Percentiles rank a stretch among this genome's conserved stretches.
Evolutionary conservation across 257 asterid species (phyloP).

Genomic region (Verbena officinalis): DNA sequence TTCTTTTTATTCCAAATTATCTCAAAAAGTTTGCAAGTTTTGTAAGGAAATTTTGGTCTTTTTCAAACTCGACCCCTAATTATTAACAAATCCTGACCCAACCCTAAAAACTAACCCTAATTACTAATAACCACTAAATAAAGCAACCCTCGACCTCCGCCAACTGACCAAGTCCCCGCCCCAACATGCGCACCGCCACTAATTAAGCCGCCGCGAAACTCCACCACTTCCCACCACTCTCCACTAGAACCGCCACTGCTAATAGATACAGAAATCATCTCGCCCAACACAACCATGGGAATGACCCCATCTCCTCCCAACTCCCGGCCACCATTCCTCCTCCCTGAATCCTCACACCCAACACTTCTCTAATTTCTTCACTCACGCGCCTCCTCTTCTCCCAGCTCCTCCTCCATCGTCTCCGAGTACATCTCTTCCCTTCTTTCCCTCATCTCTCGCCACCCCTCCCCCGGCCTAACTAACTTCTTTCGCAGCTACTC

Average conservation of each 20-base stretch:
- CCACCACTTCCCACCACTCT: constrained; percentile 34
- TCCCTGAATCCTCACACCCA: constrained; percentile 53
- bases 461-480: constrained; percentile 50
- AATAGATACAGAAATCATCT: constrained; percentile 62
- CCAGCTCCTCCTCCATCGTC: constrained; percentile 47
- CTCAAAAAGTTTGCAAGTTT: too few species aligned
- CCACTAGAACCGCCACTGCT: constrained; percentile 40
- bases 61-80: too few species aligned
- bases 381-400: constrained; percentile 53
- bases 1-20: too few species aligned
- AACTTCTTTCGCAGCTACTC: constrained; percentile 58
- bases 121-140: too few species aligned
- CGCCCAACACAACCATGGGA: constrained; percentile 46
- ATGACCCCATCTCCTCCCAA: constrained; percentile 41
- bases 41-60: too few species aligned
- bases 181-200: constrained; percentile 42
- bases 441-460: constrained; percentile 55
- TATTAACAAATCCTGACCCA: too few species aligned
- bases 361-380: constrained; percentile 60
- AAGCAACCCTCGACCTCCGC: constrained; percentile 7
- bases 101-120: too few species aligned
- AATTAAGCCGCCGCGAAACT: constrained; percentile 29
- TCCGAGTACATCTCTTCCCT: constrained; percentile 67
- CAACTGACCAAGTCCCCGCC: neutral
- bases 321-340: constrained; percentile 69